phyloP scores from a whole-genome alignment of 2,329 filamentous ascomycete species.

The Sporothrix humicola region DNA sequence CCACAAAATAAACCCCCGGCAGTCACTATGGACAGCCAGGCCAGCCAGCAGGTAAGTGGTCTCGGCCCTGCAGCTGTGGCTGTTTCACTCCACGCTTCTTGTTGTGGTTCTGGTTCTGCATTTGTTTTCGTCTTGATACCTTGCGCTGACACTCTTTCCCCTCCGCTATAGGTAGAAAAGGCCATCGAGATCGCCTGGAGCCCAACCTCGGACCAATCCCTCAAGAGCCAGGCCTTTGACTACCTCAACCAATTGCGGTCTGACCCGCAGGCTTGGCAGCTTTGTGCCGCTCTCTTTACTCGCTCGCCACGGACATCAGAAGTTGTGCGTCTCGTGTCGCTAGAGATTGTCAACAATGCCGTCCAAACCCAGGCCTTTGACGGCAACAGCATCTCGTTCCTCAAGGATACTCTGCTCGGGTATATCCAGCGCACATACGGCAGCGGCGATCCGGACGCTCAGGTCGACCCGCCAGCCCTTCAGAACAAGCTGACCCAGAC shows the following conservation, averaged over 20 bases:
- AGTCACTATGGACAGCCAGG: constrained; percentile 32
- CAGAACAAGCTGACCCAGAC: constrained; percentile 99
- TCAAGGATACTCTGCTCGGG: constrained; percentile 80
- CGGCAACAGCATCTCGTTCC: constrained; percentile 69
- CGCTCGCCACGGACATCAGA: constrained; percentile 77
- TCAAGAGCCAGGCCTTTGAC: constrained; percentile 83
- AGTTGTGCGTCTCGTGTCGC: constrained; percentile 83
- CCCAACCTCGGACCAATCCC: constrained; percentile 72
- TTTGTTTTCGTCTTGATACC: not conserved
- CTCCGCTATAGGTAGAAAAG: constrained; percentile 74
- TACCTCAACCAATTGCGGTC: constrained; percentile 79
- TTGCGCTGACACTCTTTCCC: not conserved
- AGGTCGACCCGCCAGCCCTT: constrained; percentile 74
- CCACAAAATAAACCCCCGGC: not conserved
- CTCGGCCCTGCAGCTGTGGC: not conserved
- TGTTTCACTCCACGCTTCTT: not conserved
- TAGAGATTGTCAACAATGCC: constrained; percentile 93
- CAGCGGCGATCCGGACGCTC: constrained; percentile 49
- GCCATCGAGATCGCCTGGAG: constrained; percentile 94
- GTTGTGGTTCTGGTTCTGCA: not conserved
- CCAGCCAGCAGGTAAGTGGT: constrained; percentile 32
- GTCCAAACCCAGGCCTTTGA: constrained; percentile 82
- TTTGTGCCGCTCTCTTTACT: constrained; percentile 84
- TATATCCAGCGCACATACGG: constrained; percentile 82
- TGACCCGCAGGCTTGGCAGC: constrained; percentile 87